Percentiles rank a stretch among this genome's conserved stretches.
These are phyloP conservation scores for Tetragonia tetragonoides DNA, from an alignment of 148 eudicot genomes.

Conservation along the genomic window DNA sequence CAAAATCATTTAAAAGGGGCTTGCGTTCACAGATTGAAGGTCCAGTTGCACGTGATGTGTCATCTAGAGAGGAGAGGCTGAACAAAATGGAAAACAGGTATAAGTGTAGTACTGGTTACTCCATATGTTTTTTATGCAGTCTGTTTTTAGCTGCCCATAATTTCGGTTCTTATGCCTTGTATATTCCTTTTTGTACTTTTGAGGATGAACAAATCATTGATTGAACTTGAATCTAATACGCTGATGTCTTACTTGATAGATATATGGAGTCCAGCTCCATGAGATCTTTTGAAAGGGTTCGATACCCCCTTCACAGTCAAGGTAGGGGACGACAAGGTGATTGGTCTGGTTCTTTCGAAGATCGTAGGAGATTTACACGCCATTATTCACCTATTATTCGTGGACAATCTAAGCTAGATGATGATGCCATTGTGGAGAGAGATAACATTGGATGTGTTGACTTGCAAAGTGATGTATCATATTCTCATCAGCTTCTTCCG, in stretches of 20 bases:
- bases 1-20: constrained; percentile 30
- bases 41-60: constrained; percentile 23
- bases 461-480: constrained; percentile 22
- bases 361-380: constrained; percentile 29
- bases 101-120: not conserved
- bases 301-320: constrained; percentile 26
- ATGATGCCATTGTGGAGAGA: constrained; percentile 24
- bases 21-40: constrained; percentile 31
- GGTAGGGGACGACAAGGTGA: constrained; percentile 32
- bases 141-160: not conserved
- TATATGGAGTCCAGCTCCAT: constrained; percentile 30
- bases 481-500: constrained; percentile 23
- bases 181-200: not conserved
- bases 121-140: not conserved
- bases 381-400: constrained; percentile 34
- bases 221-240: constrained; percentile 12
- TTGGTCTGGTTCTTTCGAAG: constrained; percentile 27
- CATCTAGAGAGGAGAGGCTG: constrained; percentile 25
- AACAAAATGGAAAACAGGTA: constrained; percentile 40
- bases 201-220: not conserved
- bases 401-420: constrained; percentile 18
- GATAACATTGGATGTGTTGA: constrained; percentile 22
- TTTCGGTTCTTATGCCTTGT: no score
- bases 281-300: constrained; percentile 32
- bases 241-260: constrained; percentile 24